A percentile compares a stretch with the other conserved stretches of the same genome.
Evolutionary conservation across 2,329 filamentous ascomycete genomes (phyloP).

Genomic region (Westerdykella aurantiaca): DNA sequence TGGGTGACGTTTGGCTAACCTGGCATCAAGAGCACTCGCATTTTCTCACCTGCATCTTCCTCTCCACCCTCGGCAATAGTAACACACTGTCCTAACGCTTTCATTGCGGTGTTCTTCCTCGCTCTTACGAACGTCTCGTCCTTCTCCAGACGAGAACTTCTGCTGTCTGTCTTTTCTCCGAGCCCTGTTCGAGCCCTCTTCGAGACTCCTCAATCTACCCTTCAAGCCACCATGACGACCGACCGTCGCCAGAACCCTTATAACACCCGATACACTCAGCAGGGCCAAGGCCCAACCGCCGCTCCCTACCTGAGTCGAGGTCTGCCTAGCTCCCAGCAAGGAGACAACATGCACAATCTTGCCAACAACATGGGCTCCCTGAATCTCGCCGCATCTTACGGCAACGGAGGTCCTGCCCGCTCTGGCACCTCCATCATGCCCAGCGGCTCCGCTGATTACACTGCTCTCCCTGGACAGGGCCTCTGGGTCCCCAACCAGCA

Average conservation of each 20-base stretch:
- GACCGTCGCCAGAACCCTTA: conserved; percentile 31
- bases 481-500: conserved; percentile 36
- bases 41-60: conserved; percentile 1
- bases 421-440: conserved; percentile 28
- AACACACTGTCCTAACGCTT: not conserved
- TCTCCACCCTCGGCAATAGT: not conserved
- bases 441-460: conserved; percentile 31
- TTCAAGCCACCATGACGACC: conserved; percentile 20
- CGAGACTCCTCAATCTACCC: conserved; percentile 5
- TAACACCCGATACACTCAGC: conserved; percentile 22
- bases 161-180: not conserved
- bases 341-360: conserved; percentile 28
- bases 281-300: conserved; percentile 24
- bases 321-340: conserved; percentile 26
- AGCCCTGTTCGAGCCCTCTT: conserved; percentile 10
- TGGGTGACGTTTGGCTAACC: not conserved
- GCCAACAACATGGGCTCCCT: conserved; percentile 33
- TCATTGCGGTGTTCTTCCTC: not conserved
- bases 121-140: not conserved
- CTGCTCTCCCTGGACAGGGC: conserved; percentile 30
- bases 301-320: conserved; percentile 34
- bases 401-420: conserved; percentile 28
- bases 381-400: conserved; percentile 33
- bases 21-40: conserved; percentile 1
- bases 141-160: not conserved